These are phyloP conservation scores for Saccharomycopsis malanga DNA, from an alignment of 805 yeast genomes.

Conservation along the genomic window DNA sequence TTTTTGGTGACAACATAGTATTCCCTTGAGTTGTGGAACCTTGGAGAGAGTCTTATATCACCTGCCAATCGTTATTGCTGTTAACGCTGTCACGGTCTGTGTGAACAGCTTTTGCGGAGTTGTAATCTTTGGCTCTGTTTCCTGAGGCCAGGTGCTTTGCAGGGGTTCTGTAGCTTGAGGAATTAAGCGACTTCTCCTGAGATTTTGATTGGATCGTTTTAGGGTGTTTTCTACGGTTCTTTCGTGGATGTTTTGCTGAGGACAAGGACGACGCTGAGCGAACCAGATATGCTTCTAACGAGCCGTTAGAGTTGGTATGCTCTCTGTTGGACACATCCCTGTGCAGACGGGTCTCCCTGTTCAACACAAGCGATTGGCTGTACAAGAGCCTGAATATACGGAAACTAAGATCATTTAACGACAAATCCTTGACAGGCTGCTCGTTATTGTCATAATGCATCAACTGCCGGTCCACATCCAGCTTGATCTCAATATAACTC, in stretches of 20 bases:
- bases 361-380: slow-evolving; percentile 3
- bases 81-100: background rate
- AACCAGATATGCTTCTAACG: too few species aligned
- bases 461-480: slow-evolving; percentile 2
- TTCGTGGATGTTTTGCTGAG: background rate
- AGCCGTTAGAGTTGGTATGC: too few species aligned
- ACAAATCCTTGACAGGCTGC: slow-evolving; percentile 1
- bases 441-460: slow-evolving; percentile 10
- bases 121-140: too few species aligned
- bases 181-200: too few species aligned
- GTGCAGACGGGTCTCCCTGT: too few species aligned
- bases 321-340: too few species aligned
- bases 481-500: slow-evolving; percentile 12
- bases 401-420: slow-evolving; percentile 15
- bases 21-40: too few species aligned
- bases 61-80: slow-evolving; percentile 12
- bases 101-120: background rate
- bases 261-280: too few species aligned
- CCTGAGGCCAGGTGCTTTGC: too few species aligned
- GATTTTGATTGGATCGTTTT: too few species aligned
- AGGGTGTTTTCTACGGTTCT: background rate
- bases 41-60: background rate
- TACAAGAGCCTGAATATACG: slow-evolving; percentile 14
- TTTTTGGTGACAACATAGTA: too few species aligned
- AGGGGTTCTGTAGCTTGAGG: too few species aligned